phyloP scores from a whole-genome alignment of 2,329 filamentous ascomycete genomes.

The Fusarium sp. region DNA sequence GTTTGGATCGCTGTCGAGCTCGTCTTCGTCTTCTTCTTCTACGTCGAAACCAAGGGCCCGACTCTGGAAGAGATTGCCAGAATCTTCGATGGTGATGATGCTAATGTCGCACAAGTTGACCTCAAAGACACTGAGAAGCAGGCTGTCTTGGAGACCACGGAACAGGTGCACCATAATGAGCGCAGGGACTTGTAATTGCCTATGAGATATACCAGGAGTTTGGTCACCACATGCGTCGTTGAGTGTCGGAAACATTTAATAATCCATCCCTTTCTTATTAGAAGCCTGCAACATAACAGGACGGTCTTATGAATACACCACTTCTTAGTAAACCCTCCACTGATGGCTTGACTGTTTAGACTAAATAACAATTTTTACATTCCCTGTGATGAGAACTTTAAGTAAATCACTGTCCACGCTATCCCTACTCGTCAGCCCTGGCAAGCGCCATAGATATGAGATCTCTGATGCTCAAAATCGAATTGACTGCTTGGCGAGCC shows the following conservation, averaged over 20 bases:
- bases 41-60: conserved; percentile 76
- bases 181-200: conserved; percentile 5
- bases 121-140: conserved; percentile 17
- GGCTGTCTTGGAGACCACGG: not conserved
- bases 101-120: conserved; percentile 39
- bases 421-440: no score
- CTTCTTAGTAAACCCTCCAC: no score
- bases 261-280: not conserved
- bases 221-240: no score
- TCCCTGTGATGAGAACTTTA: no score
- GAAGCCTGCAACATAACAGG: accelerated
- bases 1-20: conserved; percentile 57
- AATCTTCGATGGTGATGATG: conserved; percentile 76
- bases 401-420: no score
- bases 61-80: conserved; percentile 72
- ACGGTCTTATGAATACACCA: not conserved
- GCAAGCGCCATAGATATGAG: no score
- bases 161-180: conserved; percentile 1
- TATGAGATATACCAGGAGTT: not conserved
- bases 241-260: not conserved
- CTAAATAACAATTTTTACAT: no score
- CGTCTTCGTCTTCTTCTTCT: conserved; percentile 73
- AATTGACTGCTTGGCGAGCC: no score
- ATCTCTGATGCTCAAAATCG: no score
- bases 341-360: no score